These are phyloP conservation scores for Laetiporus sulphureus DNA, from an alignment of 1,284 basidiomycete genomes.

Conservation along the genomic window DNA sequence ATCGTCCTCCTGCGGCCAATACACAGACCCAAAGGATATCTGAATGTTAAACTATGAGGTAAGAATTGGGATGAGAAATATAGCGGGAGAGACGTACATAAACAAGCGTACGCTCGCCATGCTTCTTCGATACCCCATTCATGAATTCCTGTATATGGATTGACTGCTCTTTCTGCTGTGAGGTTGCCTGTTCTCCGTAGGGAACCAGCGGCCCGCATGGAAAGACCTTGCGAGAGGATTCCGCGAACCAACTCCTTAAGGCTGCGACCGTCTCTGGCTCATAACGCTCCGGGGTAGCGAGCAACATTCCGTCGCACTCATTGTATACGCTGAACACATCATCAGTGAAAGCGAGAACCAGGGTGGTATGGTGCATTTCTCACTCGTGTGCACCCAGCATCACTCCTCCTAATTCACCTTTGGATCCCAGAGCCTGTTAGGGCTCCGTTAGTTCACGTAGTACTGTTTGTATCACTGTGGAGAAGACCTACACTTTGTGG, in stretches of 20 bases:
- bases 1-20: constrained; percentile 10
- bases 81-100: constrained; percentile 14
- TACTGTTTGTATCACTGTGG: background rate
- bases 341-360: background rate
- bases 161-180: constrained; percentile 13
- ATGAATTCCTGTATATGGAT: constrained; percentile 15
- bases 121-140: constrained; percentile 8
- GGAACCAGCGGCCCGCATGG: constrained; percentile 10
- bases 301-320: constrained; percentile 11
- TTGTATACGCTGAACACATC: constrained; percentile 8
- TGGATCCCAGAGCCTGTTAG: background rate
- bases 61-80: background rate
- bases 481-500: constrained; percentile 16
- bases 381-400: constrained; percentile 8
- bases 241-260: constrained; percentile 11
- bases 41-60: background rate
- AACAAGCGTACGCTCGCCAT: constrained; percentile 16
- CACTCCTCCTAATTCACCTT: background rate
- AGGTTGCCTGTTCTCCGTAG: background rate
- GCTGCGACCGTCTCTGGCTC: constrained; percentile 14
- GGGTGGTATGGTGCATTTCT: background rate
- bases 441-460: background rate
- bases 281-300: constrained; percentile 14
- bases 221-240: constrained; percentile 11
- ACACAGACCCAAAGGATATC: constrained; percentile 15